These are phyloP conservation scores for Medicago truncatula DNA, from an alignment of 306 rosid genomes.

Conservation along the genomic window DNA sequence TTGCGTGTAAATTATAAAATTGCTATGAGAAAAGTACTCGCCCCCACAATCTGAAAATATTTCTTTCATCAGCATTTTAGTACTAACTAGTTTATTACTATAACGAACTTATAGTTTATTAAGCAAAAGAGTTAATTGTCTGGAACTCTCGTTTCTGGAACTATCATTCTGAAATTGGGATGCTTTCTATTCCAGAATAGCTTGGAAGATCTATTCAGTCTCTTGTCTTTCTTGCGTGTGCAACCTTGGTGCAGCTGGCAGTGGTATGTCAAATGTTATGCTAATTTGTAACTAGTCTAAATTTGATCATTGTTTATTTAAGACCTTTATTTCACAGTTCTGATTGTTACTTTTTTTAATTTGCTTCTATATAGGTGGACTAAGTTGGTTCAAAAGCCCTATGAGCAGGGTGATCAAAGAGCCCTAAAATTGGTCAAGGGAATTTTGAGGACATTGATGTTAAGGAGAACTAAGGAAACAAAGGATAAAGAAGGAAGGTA, in stretches of 20 bases:
- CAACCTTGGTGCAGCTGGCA: slow-evolving; percentile 94
- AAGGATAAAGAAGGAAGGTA: slow-evolving; percentile 83
- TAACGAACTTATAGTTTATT: slow-evolving; percentile 1
- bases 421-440: slow-evolving; percentile 77
- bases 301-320: neutral
- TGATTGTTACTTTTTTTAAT: neutral
- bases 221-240: slow-evolving; percentile 78
- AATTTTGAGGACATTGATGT: slow-evolving; percentile 77
- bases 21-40: neutral
- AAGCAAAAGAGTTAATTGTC: slow-evolving; percentile 5
- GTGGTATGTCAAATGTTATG: slow-evolving; percentile 57
- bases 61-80: neutral
- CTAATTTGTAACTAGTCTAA: neutral
- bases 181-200: slow-evolving; percentile 67
- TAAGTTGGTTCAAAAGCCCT: slow-evolving; percentile 82
- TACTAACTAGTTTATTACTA: slow-evolving; percentile 13
- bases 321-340: neutral
- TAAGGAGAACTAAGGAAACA: slow-evolving; percentile 83
- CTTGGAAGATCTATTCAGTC: slow-evolving; percentile 87
- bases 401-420: slow-evolving; percentile 70
- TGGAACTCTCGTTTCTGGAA: neutral
- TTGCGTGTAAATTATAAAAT: neutral
- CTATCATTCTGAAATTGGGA: slow-evolving; percentile 16
- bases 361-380: slow-evolving; percentile 64
- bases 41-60: neutral